Conservation (phyloP, 139 green algal genomes). For the Chloropicon primus region DNA sequence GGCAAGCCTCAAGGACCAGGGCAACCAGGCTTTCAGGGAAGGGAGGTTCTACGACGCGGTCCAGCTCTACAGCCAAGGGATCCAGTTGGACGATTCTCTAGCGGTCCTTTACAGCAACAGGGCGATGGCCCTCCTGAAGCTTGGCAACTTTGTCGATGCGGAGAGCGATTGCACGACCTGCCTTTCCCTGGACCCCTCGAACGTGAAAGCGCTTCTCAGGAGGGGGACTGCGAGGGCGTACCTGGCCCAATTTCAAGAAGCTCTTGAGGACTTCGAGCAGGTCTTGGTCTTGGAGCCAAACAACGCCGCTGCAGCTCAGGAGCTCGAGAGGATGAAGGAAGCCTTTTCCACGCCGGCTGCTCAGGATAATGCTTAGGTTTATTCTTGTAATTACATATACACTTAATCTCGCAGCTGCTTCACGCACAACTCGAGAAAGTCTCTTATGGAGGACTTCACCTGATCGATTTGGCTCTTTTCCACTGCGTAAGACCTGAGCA, state of each 20-base stretch:
- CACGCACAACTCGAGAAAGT: neutral
- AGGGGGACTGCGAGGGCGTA: constrained; percentile 8
- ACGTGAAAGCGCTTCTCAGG: constrained; percentile 12
- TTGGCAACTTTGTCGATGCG: constrained; percentile 30
- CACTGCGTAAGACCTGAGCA: neutral
- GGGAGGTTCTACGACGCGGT: constrained; percentile 41
- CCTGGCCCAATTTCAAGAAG: neutral
- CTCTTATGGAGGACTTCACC: neutral
- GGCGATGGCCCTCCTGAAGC: constrained; percentile 51
- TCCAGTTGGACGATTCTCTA: constrained; percentile 31
- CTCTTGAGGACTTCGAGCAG: neutral
- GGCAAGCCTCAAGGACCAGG: constrained; percentile 32
- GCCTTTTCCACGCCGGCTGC: neutral
- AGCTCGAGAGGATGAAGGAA: neutral
- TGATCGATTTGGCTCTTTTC: neutral
- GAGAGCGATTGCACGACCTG: constrained; percentile 27
- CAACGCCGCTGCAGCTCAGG: neutral
- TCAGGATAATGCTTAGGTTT: too few species aligned
- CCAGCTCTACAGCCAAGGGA: constrained; percentile 23
- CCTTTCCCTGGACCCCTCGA: constrained; percentile 19
- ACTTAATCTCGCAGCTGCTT: too few species aligned
- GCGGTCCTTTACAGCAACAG: constrained; percentile 56
- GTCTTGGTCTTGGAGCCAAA: neutral
- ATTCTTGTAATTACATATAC: too few species aligned
- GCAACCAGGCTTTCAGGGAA: constrained; percentile 60